Conservation (phyloP, 139 green algal genomes). For the Bryopsis sp. region DNA sequence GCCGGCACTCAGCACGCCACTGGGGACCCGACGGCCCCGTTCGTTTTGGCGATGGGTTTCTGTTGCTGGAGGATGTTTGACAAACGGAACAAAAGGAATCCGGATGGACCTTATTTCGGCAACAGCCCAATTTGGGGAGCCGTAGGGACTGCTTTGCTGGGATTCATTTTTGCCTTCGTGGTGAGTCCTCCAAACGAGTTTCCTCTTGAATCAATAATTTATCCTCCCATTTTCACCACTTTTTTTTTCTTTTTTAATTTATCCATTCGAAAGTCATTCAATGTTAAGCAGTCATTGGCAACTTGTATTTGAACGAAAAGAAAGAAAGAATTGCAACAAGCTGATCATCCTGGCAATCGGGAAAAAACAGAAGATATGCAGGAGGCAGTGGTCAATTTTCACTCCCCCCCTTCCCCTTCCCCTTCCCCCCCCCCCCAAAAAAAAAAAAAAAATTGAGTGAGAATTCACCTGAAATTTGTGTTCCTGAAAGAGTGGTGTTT, state of each 20-base stretch:
- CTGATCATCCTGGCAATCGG: no score
- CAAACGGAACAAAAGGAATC: slow-evolving; percentile 44
- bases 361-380: no score
- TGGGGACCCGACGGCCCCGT: slow-evolving; percentile 43
- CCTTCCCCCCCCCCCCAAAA: no score
- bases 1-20: slow-evolving; percentile 26
- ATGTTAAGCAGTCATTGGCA: not conserved
- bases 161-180: not conserved
- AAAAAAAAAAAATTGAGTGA: not conserved
- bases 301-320: not conserved
- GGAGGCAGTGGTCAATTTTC: not conserved
- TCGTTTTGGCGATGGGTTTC: slow-evolving; percentile 39
- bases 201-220: not conserved
- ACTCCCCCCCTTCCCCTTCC: not conserved
- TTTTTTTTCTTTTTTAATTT: not conserved
- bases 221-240: not conserved
- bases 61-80: slow-evolving; percentile 43
- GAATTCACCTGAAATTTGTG: not conserved
- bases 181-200: not conserved
- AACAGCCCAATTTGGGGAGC: slow-evolving; percentile 2
- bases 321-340: not conserved
- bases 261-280: not conserved
- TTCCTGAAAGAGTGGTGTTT: not conserved
- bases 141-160: not conserved
- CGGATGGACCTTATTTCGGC: not conserved